Evolutionary conservation across 78 protist genomes (phyloP).

Genomic region (Guillardia theta): DNA sequence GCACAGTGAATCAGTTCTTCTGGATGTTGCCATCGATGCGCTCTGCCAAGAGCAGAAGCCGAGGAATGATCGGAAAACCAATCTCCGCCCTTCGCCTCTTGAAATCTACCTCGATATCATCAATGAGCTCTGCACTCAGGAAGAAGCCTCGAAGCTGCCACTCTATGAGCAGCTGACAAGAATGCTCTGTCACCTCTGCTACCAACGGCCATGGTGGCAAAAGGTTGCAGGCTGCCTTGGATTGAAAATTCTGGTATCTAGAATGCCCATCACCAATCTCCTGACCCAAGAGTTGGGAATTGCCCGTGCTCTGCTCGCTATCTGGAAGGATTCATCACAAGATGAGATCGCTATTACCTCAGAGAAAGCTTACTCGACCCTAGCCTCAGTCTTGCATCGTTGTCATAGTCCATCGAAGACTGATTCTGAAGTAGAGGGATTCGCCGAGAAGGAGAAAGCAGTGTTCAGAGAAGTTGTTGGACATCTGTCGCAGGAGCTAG

Average conservation of each 20-base stretch:
- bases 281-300: constrained; percentile 9
- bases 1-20: neutral
- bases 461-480: neutral
- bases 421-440: neutral
- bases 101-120: neutral
- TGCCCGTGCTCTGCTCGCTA: constrained; percentile 64
- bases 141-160: constrained; percentile 35
- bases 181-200: constrained; percentile 51
- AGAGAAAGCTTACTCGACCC: constrained; percentile 47
- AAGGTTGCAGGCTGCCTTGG: constrained; percentile 60
- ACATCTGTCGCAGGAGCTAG: constrained; percentile 35
- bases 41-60: neutral
- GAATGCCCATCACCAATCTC: constrained; percentile 52
- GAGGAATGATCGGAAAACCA: too few relatives aligned
- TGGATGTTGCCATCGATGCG: neutral
- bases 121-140: neutral
- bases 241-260: constrained; percentile 38
- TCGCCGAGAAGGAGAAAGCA: neutral
- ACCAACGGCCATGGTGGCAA: constrained; percentile 44
- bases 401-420: constrained; percentile 46
- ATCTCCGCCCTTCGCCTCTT: neutral
- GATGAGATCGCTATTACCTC: constrained; percentile 52
- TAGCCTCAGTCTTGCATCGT: constrained; percentile 23
- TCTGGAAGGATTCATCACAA: constrained; percentile 59
- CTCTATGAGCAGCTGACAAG: neutral